Evolutionary conservation across 2,329 filamentous ascomycete genomes (phyloP), one percentile per base, ranked within the genome.

Genomic region (Helotiales sp.): DNA sequence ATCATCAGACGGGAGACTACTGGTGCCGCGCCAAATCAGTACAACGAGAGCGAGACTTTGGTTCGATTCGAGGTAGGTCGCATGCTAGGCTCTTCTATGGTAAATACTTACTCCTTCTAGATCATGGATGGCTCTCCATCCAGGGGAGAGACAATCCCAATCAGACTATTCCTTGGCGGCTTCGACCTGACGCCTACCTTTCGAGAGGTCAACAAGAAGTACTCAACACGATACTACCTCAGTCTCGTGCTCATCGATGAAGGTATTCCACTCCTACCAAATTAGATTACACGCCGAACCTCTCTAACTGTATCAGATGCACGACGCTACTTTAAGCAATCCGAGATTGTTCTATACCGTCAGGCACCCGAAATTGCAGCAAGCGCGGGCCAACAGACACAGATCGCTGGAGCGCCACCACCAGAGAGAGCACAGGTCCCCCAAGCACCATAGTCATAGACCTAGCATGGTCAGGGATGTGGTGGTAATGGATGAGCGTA

Each of bases 91-190:
- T 27, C 5, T 2, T 17, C 22, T 13, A 19, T 15, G 17, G 29
- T 15, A 27, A 48, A 15, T 44, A 58, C 27, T 60, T 19, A 42
- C 46, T n/a, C n/a, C 40, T 6, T 12, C 34, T 65, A 90, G 88
- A 99, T 99, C 72, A 99, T 99, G 95, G 95, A 99, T 73, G 95
- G 95, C 59, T 98, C 93, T n/a, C 95, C 95, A 31, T 97, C 93
- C 53, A 84, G 95, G 79, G 85, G 88, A 70, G 88, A 91, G 75
- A 98, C 95, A 1, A 99, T 99, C 61, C 95, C 95, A 22, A 99
- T 99, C 71, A 85, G 95, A 67, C 81, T 99, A 55, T 99, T 99
- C 84, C 85, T 99, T 9, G 95, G 95, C 60, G 95, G 95, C 52
- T 99, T 99, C 73, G 96, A 99, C 75, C 77, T 99, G 62, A 99